Evolutionary conservation across 805 yeast genomes (phyloP), one percentile per base, ranked within the genome.

Genomic region (Suhomyces tanzawaensis): DNA sequence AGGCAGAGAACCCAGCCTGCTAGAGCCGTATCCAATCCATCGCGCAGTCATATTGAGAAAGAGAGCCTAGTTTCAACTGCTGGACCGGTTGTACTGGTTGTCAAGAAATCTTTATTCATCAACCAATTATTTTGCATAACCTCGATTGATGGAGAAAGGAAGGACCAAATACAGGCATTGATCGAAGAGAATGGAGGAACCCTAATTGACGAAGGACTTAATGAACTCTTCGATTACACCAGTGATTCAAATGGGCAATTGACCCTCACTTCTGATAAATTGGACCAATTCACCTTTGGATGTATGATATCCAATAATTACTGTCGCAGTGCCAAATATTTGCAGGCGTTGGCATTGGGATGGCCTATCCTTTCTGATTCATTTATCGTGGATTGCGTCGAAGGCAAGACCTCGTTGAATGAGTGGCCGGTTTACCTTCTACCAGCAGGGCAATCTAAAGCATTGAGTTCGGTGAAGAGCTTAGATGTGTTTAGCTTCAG

Each of bases 291-390:
- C 43, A 65, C 50, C 22, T 85, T 88, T 60, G 87, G 74, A 1
- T 90, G 90, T 1, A 64, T 85, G 23, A 60, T 89, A 1, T 72
- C 91, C 0, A 72, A 71, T 26, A 69, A 69, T 21, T 72, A 74
- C 40, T 68, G 76, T 14, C 64, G 96, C 25, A 85, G 89, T 33
- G 71, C 81, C 7, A 89, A 88, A 52, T 89, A 83, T 54, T 55
- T 89, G 7, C 93, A 86, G 51, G 79, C 83, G 2, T 57, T 88
- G 13, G 85, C 91, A 0, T 53, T 88, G 30, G 90, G 91, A 2
- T 88, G 95, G 95, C 97, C 97, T 2, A 73, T 85, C 14, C 52
- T 89, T 21, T 79, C 86, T 3, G 72, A 74, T 39, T 53, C 60
- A 7, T 88, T 74, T 46, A 63, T 87, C 3, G 53, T 57, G 4